Base-by-base conservation (phyloP, 768 basidiomycete genomes). In the Tylopilus sp. region DNA sequence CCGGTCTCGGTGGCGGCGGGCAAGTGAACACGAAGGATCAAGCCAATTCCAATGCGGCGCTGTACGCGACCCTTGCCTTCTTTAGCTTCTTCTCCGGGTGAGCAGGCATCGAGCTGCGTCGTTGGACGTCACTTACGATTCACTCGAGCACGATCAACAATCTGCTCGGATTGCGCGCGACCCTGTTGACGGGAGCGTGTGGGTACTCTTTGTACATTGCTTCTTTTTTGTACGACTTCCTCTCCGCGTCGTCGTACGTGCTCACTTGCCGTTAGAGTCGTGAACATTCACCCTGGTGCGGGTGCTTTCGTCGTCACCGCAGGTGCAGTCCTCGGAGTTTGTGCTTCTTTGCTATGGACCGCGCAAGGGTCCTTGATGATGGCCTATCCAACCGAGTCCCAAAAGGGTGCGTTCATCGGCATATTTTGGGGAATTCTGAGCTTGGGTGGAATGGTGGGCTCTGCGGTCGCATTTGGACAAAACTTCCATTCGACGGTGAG, bases 381-480 rank as follows among this genome's bases (percentile, higher is more conserved):
- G 78, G 69, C 75, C 7, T 79, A 81, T 55, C 81, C 81, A 4
- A 71, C 78, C 2, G 81, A 82, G 58, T 78, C 79, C 48, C 77
- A 82, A 60, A 82, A 82, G 61, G 81, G 81, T n/a, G 68, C 68
- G 53, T 73, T 74, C 17, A 80, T 82, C 52, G 71, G 71, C 30
- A 57, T 82, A 43, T 82, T 82, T 66, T 82, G 81, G 81, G 73
- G 79, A 36, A 87, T 92, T 56, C 90, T 93, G 74, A 91, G 89
- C 60, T 55, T 90, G 28, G 89, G 89, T 30, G 84, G 84, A 45
- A 86, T 92, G 38, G 82, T 92, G 43, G 89, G 90, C 19, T 79
- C 89, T 21, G 74, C 86, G 12, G 85, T 92, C 24, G 82, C 88
- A 11, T 76, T 92, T 41, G 91, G 81, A 0, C 76, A 82, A 57